Evolutionary conservation across 2,329 filamentous ascomycete species (phyloP).

Genomic region (Verticillium nubilum): DNA sequence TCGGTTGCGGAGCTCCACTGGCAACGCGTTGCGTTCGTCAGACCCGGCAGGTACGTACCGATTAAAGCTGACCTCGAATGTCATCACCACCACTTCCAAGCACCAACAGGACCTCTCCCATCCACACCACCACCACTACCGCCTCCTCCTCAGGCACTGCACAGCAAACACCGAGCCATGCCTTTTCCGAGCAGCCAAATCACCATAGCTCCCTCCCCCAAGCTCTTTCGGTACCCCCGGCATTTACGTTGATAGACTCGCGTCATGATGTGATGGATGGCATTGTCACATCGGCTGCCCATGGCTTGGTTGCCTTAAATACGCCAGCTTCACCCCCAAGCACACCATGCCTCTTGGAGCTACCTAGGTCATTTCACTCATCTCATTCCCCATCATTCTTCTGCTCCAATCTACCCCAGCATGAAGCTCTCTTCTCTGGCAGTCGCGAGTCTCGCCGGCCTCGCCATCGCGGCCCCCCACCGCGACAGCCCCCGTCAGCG

Average conservation of each 20-base stretch:
- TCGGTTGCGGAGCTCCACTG: background rate
- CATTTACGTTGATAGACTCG: background rate
- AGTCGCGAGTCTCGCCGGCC: conserved; percentile 8
- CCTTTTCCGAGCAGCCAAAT: background rate
- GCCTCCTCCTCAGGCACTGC: background rate
- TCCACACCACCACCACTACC: background rate
- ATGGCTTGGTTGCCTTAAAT: background rate
- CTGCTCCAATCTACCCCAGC: too few species aligned
- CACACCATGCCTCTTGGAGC: too few species aligned
- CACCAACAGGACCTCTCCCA: background rate
- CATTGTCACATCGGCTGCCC: background rate
- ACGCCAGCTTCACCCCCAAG: background rate
- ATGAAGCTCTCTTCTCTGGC: conserved; percentile 7
- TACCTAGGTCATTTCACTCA: background rate
- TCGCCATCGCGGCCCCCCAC: conserved; percentile 9
- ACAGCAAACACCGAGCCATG: background rate
- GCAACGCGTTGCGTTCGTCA: background rate
- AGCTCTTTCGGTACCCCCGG: background rate
- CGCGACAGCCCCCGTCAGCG: conserved; percentile 51
- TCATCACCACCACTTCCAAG: background rate
- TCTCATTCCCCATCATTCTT: background rate
- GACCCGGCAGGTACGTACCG: background rate
- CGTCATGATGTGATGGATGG: background rate
- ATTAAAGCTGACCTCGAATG: too few species aligned
- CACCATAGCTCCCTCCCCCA: background rate